A percentile compares a stretch with the other conserved stretches of the same genome.
These are phyloP conservation scores for Conoideocrella luteorostrata DNA, from an alignment of 2,329 filamentous ascomycete species.

Conservation along the genomic window DNA sequence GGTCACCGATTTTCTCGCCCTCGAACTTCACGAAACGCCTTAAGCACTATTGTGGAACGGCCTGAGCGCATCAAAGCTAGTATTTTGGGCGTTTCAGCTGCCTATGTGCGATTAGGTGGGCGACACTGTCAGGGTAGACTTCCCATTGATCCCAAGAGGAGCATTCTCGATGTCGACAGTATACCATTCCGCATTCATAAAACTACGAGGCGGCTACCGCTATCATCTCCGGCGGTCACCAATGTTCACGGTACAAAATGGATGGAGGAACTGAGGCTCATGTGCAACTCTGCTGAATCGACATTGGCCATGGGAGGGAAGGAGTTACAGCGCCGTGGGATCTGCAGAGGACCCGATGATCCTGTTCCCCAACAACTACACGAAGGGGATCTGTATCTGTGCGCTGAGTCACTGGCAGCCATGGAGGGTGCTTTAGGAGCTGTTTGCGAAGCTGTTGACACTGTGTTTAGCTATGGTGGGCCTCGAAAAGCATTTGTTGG, in stretches of 20 bases:
- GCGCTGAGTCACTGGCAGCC: slow-evolving; percentile 75
- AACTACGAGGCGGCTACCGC: slow-evolving; percentile 62
- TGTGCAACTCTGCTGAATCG: slow-evolving; percentile 76
- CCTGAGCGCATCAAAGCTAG: slow-evolving; percentile 85
- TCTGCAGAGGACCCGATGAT: slow-evolving; percentile 43
- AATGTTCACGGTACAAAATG: slow-evolving; percentile 86
- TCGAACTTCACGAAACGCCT: slow-evolving; percentile 61
- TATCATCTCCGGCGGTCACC: slow-evolving; percentile 72
- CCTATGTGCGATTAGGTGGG: slow-evolving; percentile 85
- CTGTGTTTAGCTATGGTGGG: slow-evolving; percentile 61
- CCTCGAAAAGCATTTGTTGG: slow-evolving; percentile 82
- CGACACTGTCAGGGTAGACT: slow-evolving; percentile 66
- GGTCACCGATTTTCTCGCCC: slow-evolving; percentile 87
- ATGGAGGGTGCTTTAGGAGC: slow-evolving; percentile 89
- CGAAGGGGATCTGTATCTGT: slow-evolving; percentile 86
- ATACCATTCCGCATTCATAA: slow-evolving; percentile 82
- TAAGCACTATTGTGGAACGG: slow-evolving; percentile 83
- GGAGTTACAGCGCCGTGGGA: slow-evolving; percentile 66
- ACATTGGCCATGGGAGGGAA: slow-evolving; percentile 72
- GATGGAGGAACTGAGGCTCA: slow-evolving; percentile 84
- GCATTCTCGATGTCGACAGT: slow-evolving; percentile 46
- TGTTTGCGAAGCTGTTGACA: slow-evolving; percentile 87
- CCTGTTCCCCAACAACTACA: slow-evolving; percentile 58
- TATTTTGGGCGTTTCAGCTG: slow-evolving; percentile 73
- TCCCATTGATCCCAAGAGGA: slow-evolving; percentile 58